Evolutionary conservation across 257 asterid species (phyloP), one percentile per base, ranked within the genome.

Genomic region (Nemophila menziesii): DNA sequence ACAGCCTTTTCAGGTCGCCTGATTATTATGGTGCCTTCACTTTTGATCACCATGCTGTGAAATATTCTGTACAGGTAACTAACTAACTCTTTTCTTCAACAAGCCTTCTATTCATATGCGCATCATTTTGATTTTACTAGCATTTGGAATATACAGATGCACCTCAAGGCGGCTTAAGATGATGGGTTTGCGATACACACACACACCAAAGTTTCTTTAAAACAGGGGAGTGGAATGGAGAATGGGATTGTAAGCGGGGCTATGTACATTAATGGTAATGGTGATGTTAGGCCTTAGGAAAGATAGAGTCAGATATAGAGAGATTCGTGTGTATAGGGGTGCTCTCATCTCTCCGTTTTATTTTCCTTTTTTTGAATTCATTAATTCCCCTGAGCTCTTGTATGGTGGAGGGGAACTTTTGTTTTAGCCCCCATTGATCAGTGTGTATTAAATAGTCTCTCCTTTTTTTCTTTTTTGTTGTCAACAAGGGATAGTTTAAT

Each of bases 281-380:
- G n/a, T n/a, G n/a, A 64, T 56, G 65, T 58, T 59, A 39, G 73
- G 64, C 67, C 41, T 46, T 39, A 7, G 44, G 69, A 70, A 73
- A 69, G 70, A 48, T 64, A 51, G 78, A 60, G 78, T 63, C 56
- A 40, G 45, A 62, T 58, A 51, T 62, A 72, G 83, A 73, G 76
- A 67, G 77, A 78, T n/a, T n/a, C n/a, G n/a, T 62, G 58, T 79
- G 95, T 89, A 83, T 77, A 89, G 78, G 75, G 61, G 63, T n/a
- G n/a, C n/a, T 79, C 67, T 63, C 62, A 20, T 55, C 57, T 76
- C 73, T 65, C 62, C 65, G 29, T 9, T 38, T 50, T 60, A 15
- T 57, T 61, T 64, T 16, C 40, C 33, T 51, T 57, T 11, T 36
- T 19, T 13, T 49, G 48, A 24, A 19, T 45, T 14, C 20, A 21